A percentile compares a stretch with the other conserved stretches of the same genome.
These are phyloP conservation scores for Pogostemon cablin DNA, from an alignment of 257 asterid genomes.

Conservation along the genomic window DNA sequence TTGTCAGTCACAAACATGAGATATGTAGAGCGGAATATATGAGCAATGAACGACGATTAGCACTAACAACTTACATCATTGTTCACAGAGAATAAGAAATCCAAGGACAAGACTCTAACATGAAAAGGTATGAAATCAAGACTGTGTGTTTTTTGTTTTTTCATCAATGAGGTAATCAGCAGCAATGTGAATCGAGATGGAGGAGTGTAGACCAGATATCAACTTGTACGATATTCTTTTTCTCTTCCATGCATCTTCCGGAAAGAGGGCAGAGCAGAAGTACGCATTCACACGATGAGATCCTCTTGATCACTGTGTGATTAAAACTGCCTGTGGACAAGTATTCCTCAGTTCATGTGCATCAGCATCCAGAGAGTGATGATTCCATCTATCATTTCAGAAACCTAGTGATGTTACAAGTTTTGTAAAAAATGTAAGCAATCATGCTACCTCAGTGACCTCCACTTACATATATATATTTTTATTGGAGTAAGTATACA, in stretches of 20 bases:
- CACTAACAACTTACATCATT: conserved; percentile 45
- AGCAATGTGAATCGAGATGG: too few species aligned
- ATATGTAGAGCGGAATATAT: background rate
- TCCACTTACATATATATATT: background rate
- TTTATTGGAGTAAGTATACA: background rate
- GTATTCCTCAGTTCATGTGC: conserved; percentile 3
- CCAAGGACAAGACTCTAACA: background rate
- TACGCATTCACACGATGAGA: conserved; percentile 80
- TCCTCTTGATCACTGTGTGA: conserved; percentile 55
- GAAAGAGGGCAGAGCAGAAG: conserved; percentile 70
- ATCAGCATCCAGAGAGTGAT: conserved; percentile 24
- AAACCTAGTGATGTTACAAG: background rate
- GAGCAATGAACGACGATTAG: background rate
- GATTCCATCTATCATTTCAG: conserved; percentile 24
- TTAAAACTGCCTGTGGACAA: conserved; percentile 4
- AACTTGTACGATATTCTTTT: too few species aligned
- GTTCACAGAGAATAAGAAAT: conserved; percentile 39
- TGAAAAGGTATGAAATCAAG: too few species aligned
- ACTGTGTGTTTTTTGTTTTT: too few species aligned
- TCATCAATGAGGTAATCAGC: too few species aligned
- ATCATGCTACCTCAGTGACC: background rate
- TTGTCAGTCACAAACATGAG: conserved; percentile 10
- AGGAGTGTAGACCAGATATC: too few species aligned
- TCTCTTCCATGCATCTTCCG: conserved; percentile 65
- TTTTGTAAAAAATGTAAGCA: background rate